phyloP scores from a whole-genome alignment of 2,329 filamentous ascomycete genomes.

The Colletotrichum somersetense region DNA sequence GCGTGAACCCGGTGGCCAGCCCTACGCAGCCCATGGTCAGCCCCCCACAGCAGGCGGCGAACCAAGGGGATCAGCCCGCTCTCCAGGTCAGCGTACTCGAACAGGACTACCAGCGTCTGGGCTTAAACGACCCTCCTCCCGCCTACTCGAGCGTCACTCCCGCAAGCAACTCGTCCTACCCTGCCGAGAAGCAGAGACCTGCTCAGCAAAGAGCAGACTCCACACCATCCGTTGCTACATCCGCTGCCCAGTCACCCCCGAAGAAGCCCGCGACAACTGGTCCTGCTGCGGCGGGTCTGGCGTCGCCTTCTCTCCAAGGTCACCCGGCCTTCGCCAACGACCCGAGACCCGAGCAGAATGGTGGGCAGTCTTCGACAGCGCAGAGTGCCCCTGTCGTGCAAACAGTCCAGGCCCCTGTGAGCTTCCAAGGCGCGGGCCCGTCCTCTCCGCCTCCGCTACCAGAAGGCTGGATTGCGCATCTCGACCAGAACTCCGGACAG shows the following conservation, averaged over 20 bases:
- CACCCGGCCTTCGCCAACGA: slow-evolving; percentile 96
- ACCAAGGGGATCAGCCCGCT: slow-evolving; percentile 49
- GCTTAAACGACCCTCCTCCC: slow-evolving; percentile 88
- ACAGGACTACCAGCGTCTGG: slow-evolving; percentile 86
- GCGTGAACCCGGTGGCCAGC: slow-evolving; percentile 75
- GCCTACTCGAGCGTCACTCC: slow-evolving; percentile 87
- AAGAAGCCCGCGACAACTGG: slow-evolving; percentile 48
- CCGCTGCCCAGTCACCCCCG: slow-evolving; percentile 50
- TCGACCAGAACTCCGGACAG: slow-evolving; percentile 95
- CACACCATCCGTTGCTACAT: slow-evolving; percentile 46
- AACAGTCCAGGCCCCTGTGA: slow-evolving; percentile 56
- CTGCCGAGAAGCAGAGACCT: slow-evolving; percentile 80
- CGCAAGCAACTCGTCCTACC: slow-evolving; percentile 70
- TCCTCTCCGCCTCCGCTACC: slow-evolving; percentile 92
- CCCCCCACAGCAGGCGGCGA: slow-evolving; percentile 55
- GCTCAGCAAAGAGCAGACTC: slow-evolving; percentile 47
- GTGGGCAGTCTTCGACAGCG: slow-evolving; percentile 49
- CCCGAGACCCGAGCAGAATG: slow-evolving; percentile 66
- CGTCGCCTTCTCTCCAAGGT: slow-evolving; percentile 66
- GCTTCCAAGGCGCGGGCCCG: slow-evolving; percentile 66
- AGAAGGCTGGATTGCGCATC: slow-evolving; percentile 97
- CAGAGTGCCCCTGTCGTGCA: slow-evolving; percentile 28
- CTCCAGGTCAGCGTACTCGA: slow-evolving; percentile 80
- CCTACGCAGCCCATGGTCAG: slow-evolving; percentile 62
- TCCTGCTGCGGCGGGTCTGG: slow-evolving; percentile 49